These are phyloP conservation scores for Ploettnerulaceae sp. DNA, from an alignment of 2,329 filamentous ascomycete species.

Conservation along the genomic window DNA sequence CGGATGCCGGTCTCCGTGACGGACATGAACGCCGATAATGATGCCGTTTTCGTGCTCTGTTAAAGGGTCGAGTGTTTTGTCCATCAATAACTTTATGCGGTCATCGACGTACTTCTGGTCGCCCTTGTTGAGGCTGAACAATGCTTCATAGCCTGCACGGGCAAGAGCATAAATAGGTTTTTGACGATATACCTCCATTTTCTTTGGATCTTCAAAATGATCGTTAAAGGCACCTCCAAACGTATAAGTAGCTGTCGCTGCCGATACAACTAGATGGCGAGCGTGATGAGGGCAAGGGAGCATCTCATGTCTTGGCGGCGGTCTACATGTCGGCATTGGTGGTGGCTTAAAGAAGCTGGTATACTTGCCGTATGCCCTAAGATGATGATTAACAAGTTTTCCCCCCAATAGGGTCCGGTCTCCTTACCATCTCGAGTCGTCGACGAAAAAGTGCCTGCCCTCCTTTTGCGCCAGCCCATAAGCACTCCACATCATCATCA, in stretches of 20 bases:
- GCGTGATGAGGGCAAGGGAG: slow-evolving; percentile 75
- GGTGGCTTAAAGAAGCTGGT: slow-evolving; percentile 65
- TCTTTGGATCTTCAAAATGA: slow-evolving; percentile 45
- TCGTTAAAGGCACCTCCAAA: slow-evolving; percentile 57
- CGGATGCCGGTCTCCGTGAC: slow-evolving; percentile 74
- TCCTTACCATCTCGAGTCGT: slow-evolving; percentile 67
- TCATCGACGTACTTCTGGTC: slow-evolving; percentile 61
- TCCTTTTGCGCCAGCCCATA: slow-evolving; percentile 75
- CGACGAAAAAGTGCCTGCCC: slow-evolving; percentile 73
- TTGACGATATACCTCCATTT: slow-evolving; percentile 47
- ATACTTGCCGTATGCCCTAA: slow-evolving; percentile 70
- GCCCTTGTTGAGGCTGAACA: slow-evolving; percentile 64
- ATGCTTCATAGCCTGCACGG: slow-evolving; percentile 63
- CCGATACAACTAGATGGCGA: slow-evolving; percentile 68
- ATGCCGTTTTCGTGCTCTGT: slow-evolving; percentile 44
- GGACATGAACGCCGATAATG: slow-evolving; percentile 69
- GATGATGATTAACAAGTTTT: too few species aligned
- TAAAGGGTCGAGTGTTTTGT: slow-evolving; percentile 39
- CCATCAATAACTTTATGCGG: slow-evolving; percentile 53
- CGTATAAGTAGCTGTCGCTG: slow-evolving; percentile 58
- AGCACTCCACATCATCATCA: slow-evolving; percentile 79
- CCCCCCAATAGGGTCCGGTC: background rate
- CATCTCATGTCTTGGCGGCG: slow-evolving; percentile 70
- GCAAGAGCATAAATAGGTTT: slow-evolving; percentile 64
- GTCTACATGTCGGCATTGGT: slow-evolving; percentile 59